Evolutionary conservation across 805 yeast genomes (phyloP), one percentile per base, ranked within the genome.

Genomic region (Priceomyces medius): DNA sequence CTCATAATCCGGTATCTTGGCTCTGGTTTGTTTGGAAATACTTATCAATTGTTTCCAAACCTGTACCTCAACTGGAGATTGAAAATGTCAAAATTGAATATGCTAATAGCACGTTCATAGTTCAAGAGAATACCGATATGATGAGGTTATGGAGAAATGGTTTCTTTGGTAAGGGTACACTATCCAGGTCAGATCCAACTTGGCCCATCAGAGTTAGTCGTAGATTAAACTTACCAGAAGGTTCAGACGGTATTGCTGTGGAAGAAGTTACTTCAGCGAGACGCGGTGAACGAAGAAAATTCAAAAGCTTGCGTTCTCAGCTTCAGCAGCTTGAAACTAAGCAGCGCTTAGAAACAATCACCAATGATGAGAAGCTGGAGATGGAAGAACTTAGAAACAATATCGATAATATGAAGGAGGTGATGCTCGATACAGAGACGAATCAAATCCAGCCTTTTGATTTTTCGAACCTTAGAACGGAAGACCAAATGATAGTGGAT

Each of bases 151-250:
- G 98, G 98, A 63, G 71, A 13, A 75, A 75, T 50, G 99, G 99
- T 1, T 93, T 89, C 56, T 93, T 88, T 57, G 99, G 99, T 5
- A 93, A 91, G 55, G 99, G 98, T 2, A 77, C 79, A 2, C 66
- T 89, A 34, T 86, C 96, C 26, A 71, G 99, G 48, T 85, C 95
- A 43, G 97, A 93, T 56, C 96, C 99, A 0, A 79, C 96, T 0
- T 93, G 98, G 97, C 62, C 58, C 34, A 70, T 68, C n/a, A 71
- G 97, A 40, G 80, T 88, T 1, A 62, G 42, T 27, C 69, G 81
- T 35, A 61, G 88, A 31, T 63, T 85, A 19, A 74, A 76, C 10
- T 54, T 77, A 28, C 73, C 60, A 19, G 16, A 19, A 9, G 73
- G 37, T 55, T 43, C 40, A 9, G 18, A 18, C 2, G 59, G 42